Evolutionary conservation across 2,329 filamentous ascomycete species (phyloP).

Genomic region (Trichoderma koningii): DNA sequence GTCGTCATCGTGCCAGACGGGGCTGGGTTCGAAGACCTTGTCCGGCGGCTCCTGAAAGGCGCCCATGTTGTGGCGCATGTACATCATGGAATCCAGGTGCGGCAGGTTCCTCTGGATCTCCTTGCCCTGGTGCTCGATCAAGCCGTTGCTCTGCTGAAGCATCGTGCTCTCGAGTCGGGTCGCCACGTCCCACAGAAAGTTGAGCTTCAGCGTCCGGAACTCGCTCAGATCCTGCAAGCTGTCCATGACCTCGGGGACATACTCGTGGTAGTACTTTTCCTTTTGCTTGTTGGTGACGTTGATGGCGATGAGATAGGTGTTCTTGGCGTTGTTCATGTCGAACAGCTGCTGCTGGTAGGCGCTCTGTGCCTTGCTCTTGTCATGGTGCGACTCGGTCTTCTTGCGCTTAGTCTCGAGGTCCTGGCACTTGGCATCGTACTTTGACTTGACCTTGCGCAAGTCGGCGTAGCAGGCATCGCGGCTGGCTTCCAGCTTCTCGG

Average conservation of each 20-base stretch:
- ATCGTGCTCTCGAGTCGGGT: slow-evolving; percentile 78
- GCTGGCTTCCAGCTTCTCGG: slow-evolving; percentile 85
- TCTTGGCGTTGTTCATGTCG: slow-evolving; percentile 98
- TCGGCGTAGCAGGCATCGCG: slow-evolving; percentile 81
- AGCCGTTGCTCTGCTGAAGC: slow-evolving; percentile 70
- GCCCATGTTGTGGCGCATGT: slow-evolving; percentile 85
- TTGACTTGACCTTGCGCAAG: slow-evolving; percentile 84
- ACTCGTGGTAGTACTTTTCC: slow-evolving; percentile 96
- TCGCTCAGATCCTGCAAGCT: slow-evolving; percentile 92
- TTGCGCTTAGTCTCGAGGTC: slow-evolving; percentile 93
- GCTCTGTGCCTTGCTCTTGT: slow-evolving; percentile 88
- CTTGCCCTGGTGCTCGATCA: slow-evolving; percentile 70
- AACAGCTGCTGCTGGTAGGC: slow-evolving; percentile 88
- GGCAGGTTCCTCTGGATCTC: slow-evolving; percentile 90
- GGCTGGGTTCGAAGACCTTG: slow-evolving; percentile 88
- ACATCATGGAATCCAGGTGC: slow-evolving; percentile 95
- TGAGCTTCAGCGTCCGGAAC: slow-evolving; percentile 80
- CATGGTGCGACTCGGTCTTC: slow-evolving; percentile 91
- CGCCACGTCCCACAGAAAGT: slow-evolving; percentile 81
- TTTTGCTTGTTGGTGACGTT: slow-evolving; percentile 98
- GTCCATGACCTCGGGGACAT: slow-evolving; percentile 89
- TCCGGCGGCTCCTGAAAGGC: slow-evolving; percentile 82
- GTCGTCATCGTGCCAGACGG: slow-evolving; percentile 94
- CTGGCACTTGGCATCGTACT: slow-evolving; percentile 90
- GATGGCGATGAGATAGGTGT: slow-evolving; percentile 94